Evolutionary conservation across 2,329 filamentous ascomycete species (phyloP).

Genomic region (Ceratocystis ficicola): DNA sequence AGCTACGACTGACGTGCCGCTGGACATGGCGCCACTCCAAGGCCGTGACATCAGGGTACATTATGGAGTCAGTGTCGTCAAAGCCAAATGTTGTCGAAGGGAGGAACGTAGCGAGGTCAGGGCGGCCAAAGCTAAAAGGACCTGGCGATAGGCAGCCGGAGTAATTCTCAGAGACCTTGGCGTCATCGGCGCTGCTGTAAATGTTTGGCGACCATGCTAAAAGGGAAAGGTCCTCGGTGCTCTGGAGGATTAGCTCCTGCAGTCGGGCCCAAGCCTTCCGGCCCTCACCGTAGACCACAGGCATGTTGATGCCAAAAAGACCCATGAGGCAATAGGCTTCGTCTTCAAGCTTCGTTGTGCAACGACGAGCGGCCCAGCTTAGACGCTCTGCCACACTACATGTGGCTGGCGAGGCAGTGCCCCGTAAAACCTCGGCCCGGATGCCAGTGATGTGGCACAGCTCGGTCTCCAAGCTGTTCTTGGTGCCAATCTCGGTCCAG

Average conservation of each 20-base stretch:
- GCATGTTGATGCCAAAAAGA: conserved; percentile 28
- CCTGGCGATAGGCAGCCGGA: conserved; percentile 20
- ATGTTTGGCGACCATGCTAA: conserved; percentile 26
- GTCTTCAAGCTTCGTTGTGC: conserved; percentile 27
- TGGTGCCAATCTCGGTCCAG: conserved; percentile 27
- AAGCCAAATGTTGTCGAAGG: conserved; percentile 23
- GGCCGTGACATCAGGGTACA: conserved; percentile 22
- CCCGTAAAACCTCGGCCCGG: conserved; percentile 23
- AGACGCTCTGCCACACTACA: conserved; percentile 25
- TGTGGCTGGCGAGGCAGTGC: conserved; percentile 4
- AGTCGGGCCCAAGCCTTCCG: conserved; percentile 29
- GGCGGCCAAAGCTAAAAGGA: conserved; percentile 19
- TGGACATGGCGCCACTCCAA: conserved; percentile 22
- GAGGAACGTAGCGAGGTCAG: conserved; percentile 22
- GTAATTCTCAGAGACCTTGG: neutral
- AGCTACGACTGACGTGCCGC: conserved; percentile 20
- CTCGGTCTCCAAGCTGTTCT: conserved; percentile 22
- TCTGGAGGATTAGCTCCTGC: conserved; percentile 30
- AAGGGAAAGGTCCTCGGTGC: conserved; percentile 30
- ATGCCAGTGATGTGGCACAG: conserved; percentile 25
- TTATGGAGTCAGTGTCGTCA: conserved; percentile 23
- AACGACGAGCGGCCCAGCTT: conserved; percentile 26
- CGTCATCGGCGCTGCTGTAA: neutral
- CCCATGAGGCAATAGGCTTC: conserved; percentile 28
- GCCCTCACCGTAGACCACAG: conserved; percentile 28